Base-by-base conservation (phyloP, 176 grass and related monocot species). In the Bromus sterilis region DNA sequence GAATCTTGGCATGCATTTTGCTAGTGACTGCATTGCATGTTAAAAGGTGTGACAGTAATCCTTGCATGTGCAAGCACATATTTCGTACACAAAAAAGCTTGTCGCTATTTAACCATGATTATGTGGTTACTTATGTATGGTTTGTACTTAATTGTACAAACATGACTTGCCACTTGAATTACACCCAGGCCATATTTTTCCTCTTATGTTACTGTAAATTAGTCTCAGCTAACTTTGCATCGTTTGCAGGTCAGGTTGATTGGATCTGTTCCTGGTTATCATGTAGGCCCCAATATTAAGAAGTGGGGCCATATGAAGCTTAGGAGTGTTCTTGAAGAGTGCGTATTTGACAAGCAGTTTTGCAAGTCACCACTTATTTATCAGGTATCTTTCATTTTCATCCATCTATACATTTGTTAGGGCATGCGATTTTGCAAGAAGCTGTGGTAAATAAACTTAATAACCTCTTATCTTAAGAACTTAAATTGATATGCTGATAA, bases 241-340 rank as follows among this genome's bases (percentile, higher is more conserved):
- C 7, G 4, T 81, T 69, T 53, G 42, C 75, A 98, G 95, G 95
- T 98, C 67, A 93, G 92, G 81, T 83, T 98, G 78, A 91, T 98
- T 33, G 92, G 86, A 60, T 98, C 95, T 30, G 90, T 95, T 85
- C 95, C 95, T 63, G 92, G 92, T 80, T 98, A 98, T 85, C 95
- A 98, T 68, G 86, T 53, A 49, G 95, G 92, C 8, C 36, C 88
- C 21, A 94, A 78, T 91, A 78, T 95, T 18, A 98, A 81, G 66
- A 94, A 82, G 55, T 98, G 95, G 95, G 95, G 95, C 14, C 95
- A 98, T 89, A 91, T 95, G 88, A 98, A 98, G 75, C 56, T 98
- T 77, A 86, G 90, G 78, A 89, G 18, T 87, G 64, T 98, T 80
- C 92, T 98, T 84, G 86, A 94, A 71, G 87, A 86, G 24, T 88